These are phyloP conservation scores for Phialocephala subalpina DNA, from an alignment of 2,329 filamentous ascomycete species.

Conservation along the genomic window DNA sequence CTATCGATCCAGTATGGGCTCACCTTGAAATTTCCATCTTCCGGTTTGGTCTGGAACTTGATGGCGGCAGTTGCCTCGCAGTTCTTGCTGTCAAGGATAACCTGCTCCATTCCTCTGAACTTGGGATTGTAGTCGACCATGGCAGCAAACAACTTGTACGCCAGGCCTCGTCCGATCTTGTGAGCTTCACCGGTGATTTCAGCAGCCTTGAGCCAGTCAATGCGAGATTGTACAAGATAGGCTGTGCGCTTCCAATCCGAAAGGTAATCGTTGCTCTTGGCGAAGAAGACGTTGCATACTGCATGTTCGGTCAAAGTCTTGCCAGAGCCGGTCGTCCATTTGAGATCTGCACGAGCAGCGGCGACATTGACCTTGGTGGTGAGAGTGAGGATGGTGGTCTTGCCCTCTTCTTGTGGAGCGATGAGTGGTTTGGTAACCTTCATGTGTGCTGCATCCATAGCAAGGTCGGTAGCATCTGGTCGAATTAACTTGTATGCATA, in stretches of 20 bases:
- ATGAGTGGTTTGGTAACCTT: constrained; percentile 77
- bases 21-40: constrained; percentile 60
- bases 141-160: constrained; percentile 75
- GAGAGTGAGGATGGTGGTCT: constrained; percentile 67
- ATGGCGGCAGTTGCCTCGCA: constrained; percentile 51
- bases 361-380: constrained; percentile 66
- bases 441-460: constrained; percentile 71
- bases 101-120: constrained; percentile 66
- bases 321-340: constrained; percentile 67
- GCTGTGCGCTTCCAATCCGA: constrained; percentile 71
- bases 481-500: constrained; percentile 72
- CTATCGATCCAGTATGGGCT: constrained; percentile 67
- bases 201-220: constrained; percentile 64
- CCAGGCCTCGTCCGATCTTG: constrained; percentile 76
- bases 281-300: constrained; percentile 66
- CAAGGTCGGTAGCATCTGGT: constrained; percentile 62
- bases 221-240: constrained; percentile 73
- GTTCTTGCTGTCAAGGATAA: constrained; percentile 52
- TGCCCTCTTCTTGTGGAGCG: constrained; percentile 47
- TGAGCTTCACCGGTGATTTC: constrained; percentile 72
- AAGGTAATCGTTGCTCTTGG: constrained; percentile 66
- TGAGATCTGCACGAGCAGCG: constrained; percentile 60
- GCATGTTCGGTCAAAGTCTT: constrained; percentile 68
- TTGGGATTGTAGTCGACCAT: constrained; percentile 63
- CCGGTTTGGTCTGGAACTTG: constrained; percentile 51